Percentiles rank a stretch among this genome's conserved stretches.
phyloP scores from a whole-genome alignment of 306 rosid genomes.

The Begonia peltatifolia region DNA sequence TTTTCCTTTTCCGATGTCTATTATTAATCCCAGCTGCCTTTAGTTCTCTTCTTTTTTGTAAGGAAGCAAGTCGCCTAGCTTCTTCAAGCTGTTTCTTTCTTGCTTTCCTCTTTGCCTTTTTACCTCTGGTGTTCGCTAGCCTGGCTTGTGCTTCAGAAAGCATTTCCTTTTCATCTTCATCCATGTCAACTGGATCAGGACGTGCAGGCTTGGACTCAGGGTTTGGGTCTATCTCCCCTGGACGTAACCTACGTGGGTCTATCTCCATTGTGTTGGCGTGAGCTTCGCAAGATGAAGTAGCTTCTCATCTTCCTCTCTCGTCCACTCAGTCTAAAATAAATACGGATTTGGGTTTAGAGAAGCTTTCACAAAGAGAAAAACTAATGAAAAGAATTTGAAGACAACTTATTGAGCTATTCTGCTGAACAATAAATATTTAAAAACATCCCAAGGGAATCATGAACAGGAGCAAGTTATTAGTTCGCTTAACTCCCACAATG shows the following conservation, averaged over 20 bases:
- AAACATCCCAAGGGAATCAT: too few relatives aligned
- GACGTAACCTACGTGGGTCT: conserved; percentile 84
- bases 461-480: too few relatives aligned
- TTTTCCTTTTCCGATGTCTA: conserved; percentile 78
- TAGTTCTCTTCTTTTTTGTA: conserved; percentile 85
- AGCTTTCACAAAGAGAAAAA: conserved; percentile 3
- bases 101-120: conserved; percentile 91
- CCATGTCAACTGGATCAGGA: conserved; percentile 96
- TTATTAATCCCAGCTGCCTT: conserved; percentile 91
- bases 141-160: conserved; percentile 95
- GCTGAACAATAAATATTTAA: too few relatives aligned
- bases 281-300: conserved; percentile 93
- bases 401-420: too few relatives aligned
- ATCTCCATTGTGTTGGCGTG: conserved; percentile 97
- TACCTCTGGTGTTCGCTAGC: conserved; percentile 85
- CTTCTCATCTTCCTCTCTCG: conserved; percentile 91
- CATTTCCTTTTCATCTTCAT: conserved; percentile 98
- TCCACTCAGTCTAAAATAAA: conserved; percentile 75
- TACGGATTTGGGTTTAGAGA: conserved; percentile 4
- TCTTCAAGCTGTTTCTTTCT: conserved; percentile 96
- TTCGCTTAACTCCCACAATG: too few relatives aligned
- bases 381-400: too few relatives aligned
- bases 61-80: conserved; percentile 90
- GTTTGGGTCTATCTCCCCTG: conserved; percentile 93
- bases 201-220: conserved; percentile 95